Conservation (phyloP, 1,284 basidiomycete genomes). For the Cutaneotrichosporon spelunceum region DNA sequence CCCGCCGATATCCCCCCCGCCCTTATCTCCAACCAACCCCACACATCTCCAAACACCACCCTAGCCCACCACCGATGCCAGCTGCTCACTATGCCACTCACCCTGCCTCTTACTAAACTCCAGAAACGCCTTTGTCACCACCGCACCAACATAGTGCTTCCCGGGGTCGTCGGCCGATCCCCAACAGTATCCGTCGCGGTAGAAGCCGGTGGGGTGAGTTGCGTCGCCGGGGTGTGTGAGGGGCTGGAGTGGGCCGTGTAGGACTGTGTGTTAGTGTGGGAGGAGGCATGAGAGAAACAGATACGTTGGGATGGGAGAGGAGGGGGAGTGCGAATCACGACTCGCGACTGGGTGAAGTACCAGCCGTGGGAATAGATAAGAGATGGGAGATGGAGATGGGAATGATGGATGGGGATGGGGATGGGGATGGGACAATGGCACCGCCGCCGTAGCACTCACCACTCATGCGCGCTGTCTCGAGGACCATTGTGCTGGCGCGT, state of each 20-base stretch:
- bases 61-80: not conserved
- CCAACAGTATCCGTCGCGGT: conserved; percentile 47
- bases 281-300: not conserved
- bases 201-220: conserved; percentile 43
- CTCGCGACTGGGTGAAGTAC: too few species aligned
- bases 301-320: not conserved
- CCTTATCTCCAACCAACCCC: too few species aligned
- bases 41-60: not conserved
- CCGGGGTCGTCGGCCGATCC: conserved; percentile 38
- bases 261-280: conserved; percentile 26
- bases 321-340: not conserved
- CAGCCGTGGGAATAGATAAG: not conserved
- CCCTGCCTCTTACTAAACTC: conserved; percentile 43
- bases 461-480: conserved; percentile 36
- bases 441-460: conserved; percentile 26
- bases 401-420: not conserved
- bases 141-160: conserved; percentile 43
- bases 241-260: conserved; percentile 41
- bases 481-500: conserved; percentile 38
- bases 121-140: conserved; percentile 46
- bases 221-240: conserved; percentile 35
- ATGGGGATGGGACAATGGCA: not conserved
- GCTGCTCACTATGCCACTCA: conserved; percentile 19
- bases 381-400: not conserved
- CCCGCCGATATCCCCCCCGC: too few species aligned